Percentiles rank a stretch among this genome's conserved stretches.
Evolutionary conservation across 83 land plant genomes (phyloP).

Genomic region (Diphasiastrum complanatum): DNA sequence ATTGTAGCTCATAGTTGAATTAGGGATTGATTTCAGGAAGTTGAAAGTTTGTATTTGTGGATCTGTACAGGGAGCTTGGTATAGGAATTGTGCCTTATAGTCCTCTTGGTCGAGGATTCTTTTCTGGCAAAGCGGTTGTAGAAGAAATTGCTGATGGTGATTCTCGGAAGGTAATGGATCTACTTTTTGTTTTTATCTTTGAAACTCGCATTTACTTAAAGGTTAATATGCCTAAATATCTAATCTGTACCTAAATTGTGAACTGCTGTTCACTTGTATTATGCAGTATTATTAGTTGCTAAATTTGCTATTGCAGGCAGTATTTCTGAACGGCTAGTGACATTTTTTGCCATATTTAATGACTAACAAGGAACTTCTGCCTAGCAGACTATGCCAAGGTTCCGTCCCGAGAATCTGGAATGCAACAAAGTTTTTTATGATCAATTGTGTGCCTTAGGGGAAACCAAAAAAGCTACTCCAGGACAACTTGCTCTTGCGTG

Average conservation of each 20-base stretch:
- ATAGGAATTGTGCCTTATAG: conserved; percentile 33
- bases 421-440: conserved; percentile 8
- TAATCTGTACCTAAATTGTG: no score
- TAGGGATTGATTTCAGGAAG: not conserved
- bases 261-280: no score
- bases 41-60: not conserved
- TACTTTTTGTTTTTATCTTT: not conserved
- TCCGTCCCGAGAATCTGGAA: conserved; percentile 13
- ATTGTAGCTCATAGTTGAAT: not conserved
- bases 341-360: no score
- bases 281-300: no score
- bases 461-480: conserved; percentile 21
- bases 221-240: no score
- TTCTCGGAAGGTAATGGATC: conserved; percentile 30
- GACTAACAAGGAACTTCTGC: not conserved
- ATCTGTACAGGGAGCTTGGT: conserved; percentile 28
- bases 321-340: no score
- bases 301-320: no score
- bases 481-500: conserved; percentile 34
- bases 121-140: conserved; percentile 17
- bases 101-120: conserved; percentile 34
- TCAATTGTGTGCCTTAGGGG: not conserved
- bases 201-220: no score
- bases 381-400: conserved; percentile 13
- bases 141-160: conserved; percentile 15